These are phyloP conservation scores for Candida buenavistaensis DNA, from an alignment of 1,139 yeast genomes.

Conservation along the genomic window DNA sequence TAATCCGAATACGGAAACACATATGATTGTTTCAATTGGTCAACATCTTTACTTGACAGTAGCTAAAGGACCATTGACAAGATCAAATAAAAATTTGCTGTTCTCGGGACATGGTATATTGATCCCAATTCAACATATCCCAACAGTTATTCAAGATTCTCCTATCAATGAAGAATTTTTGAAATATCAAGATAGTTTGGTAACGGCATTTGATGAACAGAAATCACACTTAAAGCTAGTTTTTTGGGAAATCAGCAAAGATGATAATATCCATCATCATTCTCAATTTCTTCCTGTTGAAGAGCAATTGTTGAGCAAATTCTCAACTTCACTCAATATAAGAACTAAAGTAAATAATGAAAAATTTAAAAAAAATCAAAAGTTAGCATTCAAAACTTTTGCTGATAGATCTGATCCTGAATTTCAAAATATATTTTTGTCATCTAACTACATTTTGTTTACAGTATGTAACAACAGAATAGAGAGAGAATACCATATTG, in stretches of 20 bases:
- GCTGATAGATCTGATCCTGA: constrained; percentile 22
- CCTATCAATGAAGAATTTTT: constrained; percentile 28
- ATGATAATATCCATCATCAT: constrained; percentile 62
- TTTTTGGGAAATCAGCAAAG: constrained; percentile 61
- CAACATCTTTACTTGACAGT: constrained; percentile 65
- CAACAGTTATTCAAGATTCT: constrained; percentile 36
- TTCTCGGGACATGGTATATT: constrained; percentile 84
- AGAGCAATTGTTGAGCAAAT: constrained; percentile 33
- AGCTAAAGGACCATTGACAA: constrained; percentile 84
- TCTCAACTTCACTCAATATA: constrained; percentile 36
- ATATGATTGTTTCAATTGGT: constrained; percentile 79
- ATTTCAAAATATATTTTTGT: constrained; percentile 27
- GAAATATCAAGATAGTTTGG: constrained; percentile 45
- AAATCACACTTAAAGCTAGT: constrained; percentile 45
- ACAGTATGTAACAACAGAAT: constrained; percentile 24
- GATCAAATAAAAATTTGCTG: constrained; percentile 40
- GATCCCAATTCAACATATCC: constrained; percentile 77
- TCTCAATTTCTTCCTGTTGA: constrained; percentile 65
- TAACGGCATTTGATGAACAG: constrained; percentile 39
- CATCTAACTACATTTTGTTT: constrained; percentile 42
- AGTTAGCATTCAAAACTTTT: constrained; percentile 39
- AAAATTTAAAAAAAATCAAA: constrained; percentile 43
- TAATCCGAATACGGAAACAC: constrained; percentile 75
- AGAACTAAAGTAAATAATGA: constrained; percentile 51
- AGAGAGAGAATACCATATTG: constrained; percentile 20